Evolutionary conservation across 176 grass and related monocot species (phyloP).

Genomic region (Phragmites australis): DNA sequence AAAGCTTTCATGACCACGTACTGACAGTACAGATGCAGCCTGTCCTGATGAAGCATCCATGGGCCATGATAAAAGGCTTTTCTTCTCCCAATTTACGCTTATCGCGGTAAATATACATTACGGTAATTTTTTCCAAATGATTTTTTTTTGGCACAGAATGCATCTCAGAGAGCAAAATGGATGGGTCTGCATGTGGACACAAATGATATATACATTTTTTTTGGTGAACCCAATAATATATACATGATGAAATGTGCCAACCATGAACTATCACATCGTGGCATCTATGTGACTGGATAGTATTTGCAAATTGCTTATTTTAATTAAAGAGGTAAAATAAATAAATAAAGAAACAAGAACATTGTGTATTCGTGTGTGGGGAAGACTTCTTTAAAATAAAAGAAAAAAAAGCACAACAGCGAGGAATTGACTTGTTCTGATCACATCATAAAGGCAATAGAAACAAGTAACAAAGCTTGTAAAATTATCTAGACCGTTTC

Average conservation of each 20-base stretch:
- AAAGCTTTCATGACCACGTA: constrained; percentile 1
- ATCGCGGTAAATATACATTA: neutral
- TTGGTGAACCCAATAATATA: no score
- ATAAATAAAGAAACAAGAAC: neutral
- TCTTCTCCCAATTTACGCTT: neutral
- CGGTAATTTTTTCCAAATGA: neutral
- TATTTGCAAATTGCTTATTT: neutral
- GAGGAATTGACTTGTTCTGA: neutral
- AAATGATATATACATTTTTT: constrained; percentile 27
- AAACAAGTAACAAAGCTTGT: neutral
- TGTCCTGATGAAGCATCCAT: constrained; percentile 6
- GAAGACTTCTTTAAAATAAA: neutral
- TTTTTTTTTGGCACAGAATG: no score
- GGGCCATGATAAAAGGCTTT: neutral
- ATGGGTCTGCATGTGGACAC: neutral
- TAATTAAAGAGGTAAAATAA: neutral
- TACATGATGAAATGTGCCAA: constrained; percentile 12
- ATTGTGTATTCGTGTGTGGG: neutral
- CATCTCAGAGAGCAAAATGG: neutral
- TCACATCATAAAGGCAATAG: neutral
- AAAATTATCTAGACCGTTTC: neutral
- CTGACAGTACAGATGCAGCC: constrained; percentile 28
- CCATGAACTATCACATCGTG: constrained; percentile 38
- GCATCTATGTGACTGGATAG: neutral
- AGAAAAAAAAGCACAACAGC: neutral